Evolutionary conservation across 805 yeast species (phyloP).

Genomic region (Monosporozyma yasuniensis): DNA sequence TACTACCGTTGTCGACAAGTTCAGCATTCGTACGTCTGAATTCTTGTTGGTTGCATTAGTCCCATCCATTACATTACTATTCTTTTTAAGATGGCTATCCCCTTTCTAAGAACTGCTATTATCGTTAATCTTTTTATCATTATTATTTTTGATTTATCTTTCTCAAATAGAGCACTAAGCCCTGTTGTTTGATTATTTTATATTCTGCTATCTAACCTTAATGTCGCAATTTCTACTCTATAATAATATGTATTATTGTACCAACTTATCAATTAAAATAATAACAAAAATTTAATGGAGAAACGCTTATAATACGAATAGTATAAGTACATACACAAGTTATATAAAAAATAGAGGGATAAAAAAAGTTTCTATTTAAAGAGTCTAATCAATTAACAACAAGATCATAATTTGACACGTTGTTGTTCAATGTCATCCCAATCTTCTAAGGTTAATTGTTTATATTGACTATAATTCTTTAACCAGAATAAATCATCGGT

Average conservation of each 20-base stretch:
- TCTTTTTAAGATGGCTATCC: constrained; percentile 1
- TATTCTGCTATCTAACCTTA: background rate
- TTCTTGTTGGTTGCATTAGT: constrained; percentile 12
- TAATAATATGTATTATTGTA: background rate
- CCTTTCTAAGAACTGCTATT: background rate
- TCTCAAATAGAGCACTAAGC: too few species aligned
- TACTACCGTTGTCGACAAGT: constrained; percentile 15
- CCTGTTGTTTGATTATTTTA: background rate
- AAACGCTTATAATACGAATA: background rate
- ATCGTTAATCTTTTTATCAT: too few species aligned
- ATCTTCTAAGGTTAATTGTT: constrained; percentile 43
- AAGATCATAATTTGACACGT: constrained; percentile 17
- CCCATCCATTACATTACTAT: constrained; percentile 10
- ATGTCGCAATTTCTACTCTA: background rate
- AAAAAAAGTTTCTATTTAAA: background rate
- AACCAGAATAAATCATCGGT: constrained; percentile 65
- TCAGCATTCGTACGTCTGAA: constrained; percentile 16
- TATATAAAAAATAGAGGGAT: background rate
- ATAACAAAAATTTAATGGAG: background rate
- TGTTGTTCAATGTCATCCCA: constrained; percentile 40
- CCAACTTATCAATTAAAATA: background rate
- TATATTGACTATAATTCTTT: constrained; percentile 42
- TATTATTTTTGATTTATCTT: background rate
- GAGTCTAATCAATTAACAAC: background rate
- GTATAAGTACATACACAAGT: background rate